Evolutionary conservation across 768 basidiomycete genomes (phyloP), one percentile per base, ranked within the genome.

Genomic region (Suillus discolor): DNA sequence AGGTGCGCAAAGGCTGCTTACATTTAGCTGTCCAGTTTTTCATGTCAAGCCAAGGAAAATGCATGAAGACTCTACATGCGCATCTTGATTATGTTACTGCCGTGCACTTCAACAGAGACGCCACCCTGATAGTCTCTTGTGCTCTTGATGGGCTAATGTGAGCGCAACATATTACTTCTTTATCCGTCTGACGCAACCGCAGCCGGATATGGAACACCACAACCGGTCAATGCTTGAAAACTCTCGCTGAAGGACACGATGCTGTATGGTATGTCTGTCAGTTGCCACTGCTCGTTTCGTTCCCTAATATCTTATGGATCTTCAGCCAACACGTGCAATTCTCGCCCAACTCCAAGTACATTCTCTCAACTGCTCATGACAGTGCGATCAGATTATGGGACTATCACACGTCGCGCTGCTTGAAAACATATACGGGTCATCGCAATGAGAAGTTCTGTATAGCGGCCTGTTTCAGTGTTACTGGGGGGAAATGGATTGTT

Each of bases 151-250:
- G 97, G 8, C 81, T 98, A 62, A 97, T 99, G 97, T 97, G 73
- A 72, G 90, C 81, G 36, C 31, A 31, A 13, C 18, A 7, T 31
- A 53, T 67, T 25, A 57, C 12, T 16, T 57, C 42, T 65, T 55
- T 47, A 31, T 64, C 49, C 49, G 34, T 49, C 42, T 41, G 47
- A 57, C 31, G 47, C 4, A 18, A 53, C 47, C 25, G 7, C 72
- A 99, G 97, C 71, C 96, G 97, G 36, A 91, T 99, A 75, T 99
- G 97, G 97, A 94, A 95, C 69, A 90, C 93, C 0, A 85, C 87
- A 23, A 90, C 92, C 23, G 96, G 96, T 0, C 96, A 98, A 72
- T 99, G 97, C 77, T 85, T 99, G 36, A 98, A 97, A 78, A 99
- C 97, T 0, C 84, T 99, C 31, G 92, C 94, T 12, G 95, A 97